These are phyloP conservation scores for Didymosphaeria variabile DNA, from an alignment of 2,329 filamentous ascomycete genomes.

Conservation along the genomic window DNA sequence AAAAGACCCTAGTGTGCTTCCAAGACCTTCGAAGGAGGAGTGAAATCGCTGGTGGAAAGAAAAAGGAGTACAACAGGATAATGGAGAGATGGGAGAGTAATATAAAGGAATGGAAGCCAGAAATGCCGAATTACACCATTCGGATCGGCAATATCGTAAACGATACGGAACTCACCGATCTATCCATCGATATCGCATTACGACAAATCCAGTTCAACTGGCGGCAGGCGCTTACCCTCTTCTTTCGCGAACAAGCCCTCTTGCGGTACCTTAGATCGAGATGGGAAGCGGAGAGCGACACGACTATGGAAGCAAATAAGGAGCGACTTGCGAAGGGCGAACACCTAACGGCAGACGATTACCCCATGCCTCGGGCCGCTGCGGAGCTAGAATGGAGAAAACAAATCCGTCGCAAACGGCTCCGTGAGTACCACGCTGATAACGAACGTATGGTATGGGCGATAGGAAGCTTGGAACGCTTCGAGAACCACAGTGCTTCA, in stretches of 20 bases:
- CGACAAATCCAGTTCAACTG: constrained; percentile 39
- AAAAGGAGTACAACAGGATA: constrained; percentile 21
- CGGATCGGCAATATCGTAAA: constrained; percentile 41
- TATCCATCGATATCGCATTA: constrained; percentile 29
- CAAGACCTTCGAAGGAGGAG: constrained; percentile 23
- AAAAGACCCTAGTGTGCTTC: constrained; percentile 29
- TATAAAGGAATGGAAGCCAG: constrained; percentile 29
- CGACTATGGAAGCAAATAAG: constrained; percentile 23
- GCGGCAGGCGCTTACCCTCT: constrained; percentile 37
- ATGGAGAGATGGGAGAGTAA: constrained; percentile 42
- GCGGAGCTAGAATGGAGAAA: constrained; percentile 32
- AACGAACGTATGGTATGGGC: constrained; percentile 45
- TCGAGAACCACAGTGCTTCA: constrained; percentile 29
- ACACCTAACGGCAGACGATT: constrained; percentile 23
- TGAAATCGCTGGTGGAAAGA: constrained; percentile 16
- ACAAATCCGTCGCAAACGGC: constrained; percentile 32
- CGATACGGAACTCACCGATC: constrained; percentile 39
- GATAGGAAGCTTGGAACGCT: constrained; percentile 34
- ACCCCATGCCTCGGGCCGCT: constrained; percentile 23
- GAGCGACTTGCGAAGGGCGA: constrained; percentile 24
- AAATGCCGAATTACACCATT: constrained; percentile 46
- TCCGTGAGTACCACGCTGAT: constrained; percentile 32
- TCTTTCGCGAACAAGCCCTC: constrained; percentile 43
- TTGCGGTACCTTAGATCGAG: constrained; percentile 19
- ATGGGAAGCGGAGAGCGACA: constrained; percentile 21